These are phyloP conservation scores for Globisporangium takayamanum DNA, from an alignment of 352 stramenopile genomes.

Conservation along the genomic window DNA sequence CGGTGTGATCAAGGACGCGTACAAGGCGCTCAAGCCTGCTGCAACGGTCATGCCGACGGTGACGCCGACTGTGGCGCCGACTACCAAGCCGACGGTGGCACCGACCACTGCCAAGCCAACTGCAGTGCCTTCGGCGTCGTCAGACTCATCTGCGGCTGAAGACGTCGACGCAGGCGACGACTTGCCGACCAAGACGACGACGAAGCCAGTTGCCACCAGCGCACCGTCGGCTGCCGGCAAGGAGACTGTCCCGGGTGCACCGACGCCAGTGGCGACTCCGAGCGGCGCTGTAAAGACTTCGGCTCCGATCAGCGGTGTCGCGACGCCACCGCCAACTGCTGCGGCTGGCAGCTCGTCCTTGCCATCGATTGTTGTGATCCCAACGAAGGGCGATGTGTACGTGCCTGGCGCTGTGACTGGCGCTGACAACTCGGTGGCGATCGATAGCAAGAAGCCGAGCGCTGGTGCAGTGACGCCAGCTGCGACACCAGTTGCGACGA, in stretches of 20 bases:
- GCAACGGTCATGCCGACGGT: neutral
- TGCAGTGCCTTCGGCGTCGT: neutral
- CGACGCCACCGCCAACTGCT: neutral
- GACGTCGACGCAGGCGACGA: neutral
- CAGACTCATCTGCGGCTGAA: neutral
- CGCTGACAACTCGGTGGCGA: neutral
- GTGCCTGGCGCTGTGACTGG: neutral
- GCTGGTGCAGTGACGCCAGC: neutral
- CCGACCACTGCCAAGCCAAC: neutral
- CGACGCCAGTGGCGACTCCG: neutral
- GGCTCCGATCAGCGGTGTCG: neutral
- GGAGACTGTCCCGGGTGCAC: neutral
- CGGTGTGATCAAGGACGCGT: conserved; percentile 39
- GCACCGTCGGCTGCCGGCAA: neutral
- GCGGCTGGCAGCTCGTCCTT: neutral
- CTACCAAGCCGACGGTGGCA: neutral
- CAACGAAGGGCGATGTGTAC: neutral
- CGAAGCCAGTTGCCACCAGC: neutral
- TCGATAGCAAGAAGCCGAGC: neutral
- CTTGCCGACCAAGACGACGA: neutral
- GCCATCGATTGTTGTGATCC: neutral
- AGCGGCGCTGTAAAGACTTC: neutral
- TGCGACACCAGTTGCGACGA: neutral
- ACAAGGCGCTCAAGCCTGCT: conserved; percentile 18
- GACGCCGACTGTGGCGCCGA: neutral